A percentile compares a stretch with the other conserved stretches of the same genome.
Conservation (phyloP, 2,329 filamentous ascomycete genomes). For the Hymenoscyphus infarciens region DNA sequence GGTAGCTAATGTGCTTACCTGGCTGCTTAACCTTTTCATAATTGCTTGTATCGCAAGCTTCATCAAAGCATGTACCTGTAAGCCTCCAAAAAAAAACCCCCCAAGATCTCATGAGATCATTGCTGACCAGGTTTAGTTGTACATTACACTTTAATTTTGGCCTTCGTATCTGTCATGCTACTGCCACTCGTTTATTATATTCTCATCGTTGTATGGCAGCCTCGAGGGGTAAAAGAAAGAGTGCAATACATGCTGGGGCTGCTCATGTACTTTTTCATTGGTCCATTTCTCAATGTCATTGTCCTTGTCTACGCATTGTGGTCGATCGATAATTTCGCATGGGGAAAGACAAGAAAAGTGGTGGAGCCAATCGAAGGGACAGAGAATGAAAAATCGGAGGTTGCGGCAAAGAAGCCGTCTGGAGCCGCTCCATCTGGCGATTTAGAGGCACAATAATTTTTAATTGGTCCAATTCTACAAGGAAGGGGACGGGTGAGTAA, state of each 20-base stretch:
- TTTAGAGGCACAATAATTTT: neutral
- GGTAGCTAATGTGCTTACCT: constrained; percentile 45
- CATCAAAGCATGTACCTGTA: constrained; percentile 16
- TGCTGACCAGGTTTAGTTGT: neutral
- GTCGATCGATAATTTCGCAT: constrained; percentile 44
- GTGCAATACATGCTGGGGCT: constrained; percentile 33
- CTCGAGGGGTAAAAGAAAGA: constrained; percentile 27
- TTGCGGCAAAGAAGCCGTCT: neutral
- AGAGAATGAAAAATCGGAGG: neutral
- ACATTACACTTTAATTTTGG: constrained; percentile 23
- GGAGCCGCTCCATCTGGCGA: neutral
- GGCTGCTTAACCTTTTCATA: constrained; percentile 29
- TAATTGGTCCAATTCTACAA: neutral
- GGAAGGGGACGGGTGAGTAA: neutral
- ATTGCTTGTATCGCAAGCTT: constrained; percentile 27
- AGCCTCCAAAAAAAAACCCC: neutral
- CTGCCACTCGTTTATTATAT: constrained; percentile 34
- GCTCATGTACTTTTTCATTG: constrained; percentile 29
- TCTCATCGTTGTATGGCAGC: constrained; percentile 31
- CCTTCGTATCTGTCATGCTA: constrained; percentile 33
- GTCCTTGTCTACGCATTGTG: constrained; percentile 42
- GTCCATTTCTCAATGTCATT: constrained; percentile 43
- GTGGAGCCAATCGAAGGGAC: constrained; percentile 9
- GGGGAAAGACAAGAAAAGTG: constrained; percentile 42
- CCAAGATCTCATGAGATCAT: neutral